Percentiles rank a stretch among this genome's conserved stretches.
phyloP scores from a whole-genome alignment of 805 yeast genomes.

The Kodamaea kaohsiungensis region DNA sequence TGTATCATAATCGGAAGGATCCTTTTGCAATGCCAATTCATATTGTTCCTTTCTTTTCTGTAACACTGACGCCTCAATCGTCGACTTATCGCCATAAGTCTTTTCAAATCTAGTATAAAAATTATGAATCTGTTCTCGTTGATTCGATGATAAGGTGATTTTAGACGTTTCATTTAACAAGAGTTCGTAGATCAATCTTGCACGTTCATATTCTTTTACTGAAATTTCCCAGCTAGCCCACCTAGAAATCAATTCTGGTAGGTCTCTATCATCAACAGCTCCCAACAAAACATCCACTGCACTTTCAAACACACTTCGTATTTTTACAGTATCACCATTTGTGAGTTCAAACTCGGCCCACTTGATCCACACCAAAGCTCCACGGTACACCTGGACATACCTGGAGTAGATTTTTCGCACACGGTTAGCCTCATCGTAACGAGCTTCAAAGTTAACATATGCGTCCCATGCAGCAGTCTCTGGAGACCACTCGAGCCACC shows the following conservation, averaged over 20 bases:
- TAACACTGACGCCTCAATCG: conserved; percentile 54
- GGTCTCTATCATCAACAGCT: background rate
- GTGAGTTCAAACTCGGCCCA: conserved; percentile 74
- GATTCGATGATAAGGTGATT: conserved; percentile 28
- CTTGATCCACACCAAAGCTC: conserved; percentile 61
- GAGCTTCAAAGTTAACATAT: conserved; percentile 67
- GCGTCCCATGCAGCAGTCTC: conserved; percentile 68
- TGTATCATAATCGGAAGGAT: conserved; percentile 64
- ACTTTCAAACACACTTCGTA: conserved; percentile 64
- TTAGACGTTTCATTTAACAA: conserved; percentile 34
- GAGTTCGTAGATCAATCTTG: conserved; percentile 54
- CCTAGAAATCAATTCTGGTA: conserved; percentile 40
- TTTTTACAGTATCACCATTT: conserved; percentile 41
- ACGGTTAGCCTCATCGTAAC: conserved; percentile 58
- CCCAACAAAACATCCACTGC: conserved; percentile 57
- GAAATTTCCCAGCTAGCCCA: conserved; percentile 77
- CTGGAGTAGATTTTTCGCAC: conserved; percentile 60
- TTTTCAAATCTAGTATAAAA: conserved; percentile 61
- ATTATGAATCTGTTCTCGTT: conserved; percentile 35
- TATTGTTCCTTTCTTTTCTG: conserved; percentile 57
- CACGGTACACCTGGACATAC: conserved; percentile 48
- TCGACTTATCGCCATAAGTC: conserved; percentile 55
- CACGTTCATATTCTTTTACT: conserved; percentile 61
- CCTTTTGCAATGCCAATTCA: conserved; percentile 44
- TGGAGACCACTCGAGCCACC: conserved; percentile 85